A percentile compares a stretch with the other conserved stretches of the same genome.
These are phyloP conservation scores for Colletotrichum sp. DNA, from an alignment of 2,329 filamentous ascomycete species.

Conservation along the genomic window DNA sequence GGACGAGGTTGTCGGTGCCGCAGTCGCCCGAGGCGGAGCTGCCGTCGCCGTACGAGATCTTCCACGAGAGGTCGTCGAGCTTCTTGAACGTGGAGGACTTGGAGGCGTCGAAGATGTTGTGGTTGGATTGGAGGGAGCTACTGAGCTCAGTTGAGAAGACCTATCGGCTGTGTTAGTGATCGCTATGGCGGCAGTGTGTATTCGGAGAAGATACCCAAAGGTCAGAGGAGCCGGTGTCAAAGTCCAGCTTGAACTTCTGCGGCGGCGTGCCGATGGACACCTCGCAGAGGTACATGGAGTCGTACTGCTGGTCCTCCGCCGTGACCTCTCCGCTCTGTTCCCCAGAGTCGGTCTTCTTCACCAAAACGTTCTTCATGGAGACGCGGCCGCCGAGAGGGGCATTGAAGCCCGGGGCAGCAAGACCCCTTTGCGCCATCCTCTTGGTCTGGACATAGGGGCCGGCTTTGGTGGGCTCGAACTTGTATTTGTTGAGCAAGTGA, in stretches of 20 bases:
- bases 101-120: constrained; percentile 45
- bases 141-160: constrained; percentile 34
- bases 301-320: constrained; percentile 56
- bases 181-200: constrained; percentile 35
- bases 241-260: constrained; percentile 71
- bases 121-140: constrained; percentile 33
- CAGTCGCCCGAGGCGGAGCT: constrained; percentile 67
- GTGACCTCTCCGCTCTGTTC: constrained; percentile 14
- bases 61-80: constrained; percentile 57
- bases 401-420: constrained; percentile 12
- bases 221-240: constrained; percentile 78
- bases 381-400: constrained; percentile 9
- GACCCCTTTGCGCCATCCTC: constrained; percentile 15
- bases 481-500: constrained; percentile 15
- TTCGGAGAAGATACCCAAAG: constrained; percentile 71
- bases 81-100: constrained; percentile 39
- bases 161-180: neutral
- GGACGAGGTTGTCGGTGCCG: constrained; percentile 69
- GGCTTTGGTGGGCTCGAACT: constrained; percentile 16
- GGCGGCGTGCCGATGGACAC: constrained; percentile 47
- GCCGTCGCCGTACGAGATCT: constrained; percentile 71
- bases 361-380: constrained; percentile 10
- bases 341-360: neutral
- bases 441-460: constrained; percentile 14
- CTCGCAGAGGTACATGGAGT: constrained; percentile 42